Evolutionary conservation across 2,329 filamentous ascomycete genomes (phyloP), one percentile per base, ranked within the genome.

Genomic region (Sporothrix phasma): DNA sequence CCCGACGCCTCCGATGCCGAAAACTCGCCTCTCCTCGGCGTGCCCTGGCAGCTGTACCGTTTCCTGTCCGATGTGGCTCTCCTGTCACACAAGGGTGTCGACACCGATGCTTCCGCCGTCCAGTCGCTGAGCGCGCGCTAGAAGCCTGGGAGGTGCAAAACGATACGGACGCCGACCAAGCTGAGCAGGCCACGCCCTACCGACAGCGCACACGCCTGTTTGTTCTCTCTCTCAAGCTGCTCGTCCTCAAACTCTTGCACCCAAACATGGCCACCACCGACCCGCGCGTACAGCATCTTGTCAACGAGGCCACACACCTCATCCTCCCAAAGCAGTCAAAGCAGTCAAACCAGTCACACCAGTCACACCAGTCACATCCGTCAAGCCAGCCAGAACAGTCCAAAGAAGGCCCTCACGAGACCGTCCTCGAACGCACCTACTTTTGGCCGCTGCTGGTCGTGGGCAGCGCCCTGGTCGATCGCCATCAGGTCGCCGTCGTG

Each of bases 401-500:
- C 2, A 54, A 54, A 10, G 51, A 54, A 5, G 13, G n/a, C 4
- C 8, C 29, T 13, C 2, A 34, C 45, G 45, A 47, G 5, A 24
- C 41, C 3, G 56, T 46, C 24, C 56, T 46, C 8, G 56, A 60
- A 10, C 34, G 56, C 11, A 60, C 41, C n/a, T 24, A 60, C 41
- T 60, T 60, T 46, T 60, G 56, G 56, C 56, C 56, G 22, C 56
- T 60, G 13, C 41, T 60, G 41, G 56, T 60, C 17, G 41, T 60
- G 19, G 56, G 56, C 24, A 60, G 56, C 41, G 56, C 56, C 11
- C 41, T 29, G 4, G 24, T 60, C 31, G 39, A 46, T 17, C 26
- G 26, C 17, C 19, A 3, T 26, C 56, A 60, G 17, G 41, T 60
- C 6, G 41, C 34, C 56, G 15, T 60, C 17, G 37, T 60, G 8